Evolutionary conservation across 108 stramenopile genomes (phyloP).

Genomic region (Skeletonema costatum): DNA sequence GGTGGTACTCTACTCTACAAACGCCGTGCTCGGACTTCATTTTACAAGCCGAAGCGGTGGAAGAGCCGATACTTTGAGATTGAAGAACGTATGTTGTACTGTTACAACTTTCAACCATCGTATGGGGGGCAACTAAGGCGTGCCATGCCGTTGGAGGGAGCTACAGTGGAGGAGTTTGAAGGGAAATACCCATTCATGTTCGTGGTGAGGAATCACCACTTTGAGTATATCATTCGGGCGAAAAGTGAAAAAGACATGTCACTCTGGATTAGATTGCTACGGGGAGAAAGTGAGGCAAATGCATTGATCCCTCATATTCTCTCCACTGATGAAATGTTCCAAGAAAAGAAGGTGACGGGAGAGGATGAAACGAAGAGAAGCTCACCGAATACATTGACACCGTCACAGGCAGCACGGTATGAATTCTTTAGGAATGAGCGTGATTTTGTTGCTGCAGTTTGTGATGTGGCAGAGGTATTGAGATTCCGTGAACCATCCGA

Average conservation of each 20-base stretch:
- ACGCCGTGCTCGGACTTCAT: conserved; percentile 63
- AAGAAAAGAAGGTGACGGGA: conserved; percentile 40
- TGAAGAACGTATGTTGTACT: conserved; percentile 93
- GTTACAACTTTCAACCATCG: conserved; percentile 67
- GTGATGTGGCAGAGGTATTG: conserved; percentile 94
- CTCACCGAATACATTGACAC: conserved; percentile 56
- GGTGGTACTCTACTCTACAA: conserved; percentile 85
- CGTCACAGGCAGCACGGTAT: conserved; percentile 81
- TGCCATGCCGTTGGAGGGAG: conserved; percentile 90
- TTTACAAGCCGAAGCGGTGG: conserved; percentile 86
- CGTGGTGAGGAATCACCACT: conserved; percentile 72
- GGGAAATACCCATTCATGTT: conserved; percentile 74
- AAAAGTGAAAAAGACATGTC: conserved; percentile 61
- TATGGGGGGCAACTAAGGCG: conserved; percentile 60
- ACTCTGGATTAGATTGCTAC: conserved; percentile 70
- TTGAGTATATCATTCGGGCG: conserved; percentile 77
- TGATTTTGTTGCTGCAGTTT: conserved; percentile 88
- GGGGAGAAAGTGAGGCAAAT: conserved; percentile 70
- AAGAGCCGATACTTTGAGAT: conserved; percentile 92
- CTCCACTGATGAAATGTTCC: conserved; percentile 48
- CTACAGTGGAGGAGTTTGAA: conserved; percentile 52
- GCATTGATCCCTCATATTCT: conserved; percentile 72
- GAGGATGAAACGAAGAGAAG: conserved; percentile 48
- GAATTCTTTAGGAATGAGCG: conserved; percentile 92
- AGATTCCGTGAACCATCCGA: conserved; percentile 88